A percentile compares a stretch with the other conserved stretches of the same genome.
Evolutionary conservation across 2,329 filamentous ascomycete genomes (phyloP).

Genomic region (Leptoxyphium fumago): DNA sequence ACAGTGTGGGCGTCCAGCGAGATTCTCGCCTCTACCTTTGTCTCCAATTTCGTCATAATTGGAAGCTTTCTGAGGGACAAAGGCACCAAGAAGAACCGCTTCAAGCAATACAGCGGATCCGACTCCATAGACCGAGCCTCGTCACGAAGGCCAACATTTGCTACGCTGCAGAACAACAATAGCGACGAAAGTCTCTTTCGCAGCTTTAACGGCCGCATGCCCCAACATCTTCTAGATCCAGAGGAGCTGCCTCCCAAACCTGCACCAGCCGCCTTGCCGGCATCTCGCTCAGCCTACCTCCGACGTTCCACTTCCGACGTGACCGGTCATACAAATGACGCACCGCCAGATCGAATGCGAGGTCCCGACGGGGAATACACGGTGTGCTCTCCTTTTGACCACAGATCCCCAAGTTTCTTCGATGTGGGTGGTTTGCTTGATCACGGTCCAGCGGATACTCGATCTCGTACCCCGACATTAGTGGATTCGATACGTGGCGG

Average conservation of each 20-base stretch:
- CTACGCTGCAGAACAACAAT: constrained; percentile 57
- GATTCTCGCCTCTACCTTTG: constrained; percentile 71
- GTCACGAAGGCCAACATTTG: constrained; percentile 44
- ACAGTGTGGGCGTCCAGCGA: constrained; percentile 83
- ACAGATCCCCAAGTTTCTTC: constrained; percentile 40
- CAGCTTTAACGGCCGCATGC: constrained; percentile 57
- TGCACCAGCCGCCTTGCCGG: constrained; percentile 26
- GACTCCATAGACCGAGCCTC: constrained; percentile 42
- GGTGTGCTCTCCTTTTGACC: not conserved
- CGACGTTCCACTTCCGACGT: too few relatives aligned
- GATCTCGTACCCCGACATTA: constrained; percentile 41
- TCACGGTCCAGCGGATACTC: constrained; percentile 25
- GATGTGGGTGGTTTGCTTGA: constrained; percentile 68
- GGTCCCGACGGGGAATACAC: not conserved
- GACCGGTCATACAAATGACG: too few relatives aligned
- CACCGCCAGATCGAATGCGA: too few relatives aligned
- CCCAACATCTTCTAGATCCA: constrained; percentile 30
- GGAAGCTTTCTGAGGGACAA: constrained; percentile 86
- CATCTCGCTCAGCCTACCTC: constrained; percentile 4
- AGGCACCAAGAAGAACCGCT: constrained; percentile 79
- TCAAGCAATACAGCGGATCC: constrained; percentile 41
- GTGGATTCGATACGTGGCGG: constrained; percentile 39
- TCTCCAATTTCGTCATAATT: constrained; percentile 78
- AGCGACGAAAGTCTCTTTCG: constrained; percentile 84
- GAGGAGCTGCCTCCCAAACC: constrained; percentile 19